Percentiles rank a stretch among this genome's conserved stretches.
phyloP scores from a whole-genome alignment of 345 rosid genomes.

The Pistacia atlantica region DNA sequence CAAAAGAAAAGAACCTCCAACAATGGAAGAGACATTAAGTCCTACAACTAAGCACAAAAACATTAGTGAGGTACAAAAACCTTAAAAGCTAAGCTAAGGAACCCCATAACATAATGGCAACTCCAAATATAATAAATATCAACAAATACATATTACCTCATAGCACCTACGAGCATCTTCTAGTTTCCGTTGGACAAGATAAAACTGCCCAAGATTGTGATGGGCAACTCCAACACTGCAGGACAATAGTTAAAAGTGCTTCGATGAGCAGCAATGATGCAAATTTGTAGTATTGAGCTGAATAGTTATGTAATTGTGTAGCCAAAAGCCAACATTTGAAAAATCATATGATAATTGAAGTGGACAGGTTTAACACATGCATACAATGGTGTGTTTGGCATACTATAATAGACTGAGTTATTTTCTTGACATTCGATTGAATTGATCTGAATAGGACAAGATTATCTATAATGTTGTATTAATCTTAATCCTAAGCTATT shows the following conservation, averaged over 20 bases:
- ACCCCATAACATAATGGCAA: not conserved
- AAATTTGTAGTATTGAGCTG: not conserved
- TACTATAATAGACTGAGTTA: too few relatives aligned
- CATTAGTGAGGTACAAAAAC: slow-evolving; percentile 3
- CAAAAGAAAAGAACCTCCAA: not conserved
- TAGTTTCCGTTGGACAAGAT: slow-evolving; percentile 68
- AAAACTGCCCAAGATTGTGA: slow-evolving; percentile 88
- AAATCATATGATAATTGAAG: not conserved
- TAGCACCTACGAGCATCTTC: slow-evolving; percentile 70
- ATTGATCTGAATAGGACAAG: too few relatives aligned
- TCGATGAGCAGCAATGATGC: slow-evolving; percentile 19
- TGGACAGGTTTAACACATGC: not conserved
- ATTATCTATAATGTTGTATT: too few relatives aligned
- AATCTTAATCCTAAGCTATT: not conserved
- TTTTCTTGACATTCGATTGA: too few relatives aligned
- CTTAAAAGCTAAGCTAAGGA: not conserved
- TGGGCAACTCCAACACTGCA: slow-evolving; percentile 81
- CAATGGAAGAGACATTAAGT: not conserved
- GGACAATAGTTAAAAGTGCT: slow-evolving; percentile 15
- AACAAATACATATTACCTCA: slow-evolving; percentile 55
- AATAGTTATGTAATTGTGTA: not conserved
- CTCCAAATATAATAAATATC: not conserved
- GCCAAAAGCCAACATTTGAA: not conserved
- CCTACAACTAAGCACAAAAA: not conserved
- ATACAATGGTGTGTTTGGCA: not conserved